These are phyloP conservation scores for Debaryomyces robertsiae DNA, from an alignment of 1,139 yeast species.

Conservation along the genomic window DNA sequence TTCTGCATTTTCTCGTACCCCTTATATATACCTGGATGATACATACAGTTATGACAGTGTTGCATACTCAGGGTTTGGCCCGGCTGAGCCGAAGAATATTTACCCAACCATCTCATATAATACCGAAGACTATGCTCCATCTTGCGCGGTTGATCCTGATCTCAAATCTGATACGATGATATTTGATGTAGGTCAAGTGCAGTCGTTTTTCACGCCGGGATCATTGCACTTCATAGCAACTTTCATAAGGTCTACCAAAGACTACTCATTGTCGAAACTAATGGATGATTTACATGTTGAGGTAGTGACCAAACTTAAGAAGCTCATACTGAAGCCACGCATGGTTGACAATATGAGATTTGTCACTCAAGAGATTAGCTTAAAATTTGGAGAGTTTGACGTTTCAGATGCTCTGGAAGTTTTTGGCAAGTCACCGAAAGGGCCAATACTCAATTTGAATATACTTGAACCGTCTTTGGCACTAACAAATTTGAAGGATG, in stretches of 20 bases:
- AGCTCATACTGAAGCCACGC: slow-evolving; percentile 37
- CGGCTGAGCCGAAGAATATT: slow-evolving; percentile 11
- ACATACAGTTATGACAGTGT: background rate
- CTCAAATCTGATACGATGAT: slow-evolving; percentile 59
- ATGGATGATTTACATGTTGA: slow-evolving; percentile 69
- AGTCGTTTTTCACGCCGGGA: slow-evolving; percentile 40
- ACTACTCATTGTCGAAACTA: slow-evolving; percentile 46
- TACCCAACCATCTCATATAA: slow-evolving; percentile 42
- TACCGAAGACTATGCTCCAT: slow-evolving; percentile 49
- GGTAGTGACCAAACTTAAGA: slow-evolving; percentile 49
- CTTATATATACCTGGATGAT: slow-evolving; percentile 4
- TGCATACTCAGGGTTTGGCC: background rate
- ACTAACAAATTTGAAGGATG: slow-evolving; percentile 21
- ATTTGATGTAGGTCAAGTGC: slow-evolving; percentile 51
- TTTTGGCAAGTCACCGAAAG: slow-evolving; percentile 19
- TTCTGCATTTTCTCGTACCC: slow-evolving; percentile 1
- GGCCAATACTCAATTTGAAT: slow-evolving; percentile 29
- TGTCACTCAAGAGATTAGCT: slow-evolving; percentile 48
- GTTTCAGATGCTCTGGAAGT: slow-evolving; percentile 21
- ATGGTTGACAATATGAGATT: slow-evolving; percentile 50
- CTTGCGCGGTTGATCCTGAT: slow-evolving; percentile 40
- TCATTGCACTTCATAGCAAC: slow-evolving; percentile 33
- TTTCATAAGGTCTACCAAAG: slow-evolving; percentile 34
- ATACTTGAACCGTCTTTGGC: slow-evolving; percentile 44
- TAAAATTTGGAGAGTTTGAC: slow-evolving; percentile 48